A percentile compares a stretch with the other conserved stretches of the same genome.
Evolutionary conservation across 1,139 yeast genomes (phyloP).

Genomic region (Starmera stellimalicola): DNA sequence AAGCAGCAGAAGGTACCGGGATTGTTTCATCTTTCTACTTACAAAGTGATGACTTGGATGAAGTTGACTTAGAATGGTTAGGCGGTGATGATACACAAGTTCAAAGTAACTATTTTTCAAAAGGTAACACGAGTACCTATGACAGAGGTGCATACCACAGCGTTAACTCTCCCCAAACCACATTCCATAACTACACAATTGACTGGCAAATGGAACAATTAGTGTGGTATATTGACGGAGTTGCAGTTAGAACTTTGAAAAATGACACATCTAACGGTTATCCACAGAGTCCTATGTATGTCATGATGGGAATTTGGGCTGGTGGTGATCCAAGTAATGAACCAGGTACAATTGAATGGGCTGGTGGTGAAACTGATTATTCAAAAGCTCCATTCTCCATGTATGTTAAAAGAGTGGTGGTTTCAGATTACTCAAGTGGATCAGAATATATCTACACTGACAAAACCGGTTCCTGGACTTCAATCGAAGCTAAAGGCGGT

Average conservation of each 20-base stretch:
- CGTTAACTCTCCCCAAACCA: slow-evolving; percentile 44
- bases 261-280: slow-evolving; percentile 49
- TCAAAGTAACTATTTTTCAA: slow-evolving; percentile 75
- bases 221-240: slow-evolving; percentile 57
- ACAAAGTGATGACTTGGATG: slow-evolving; percentile 82
- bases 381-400: slow-evolving; percentile 58
- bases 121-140: slow-evolving; percentile 69
- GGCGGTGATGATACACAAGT: slow-evolving; percentile 68
- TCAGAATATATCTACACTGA: slow-evolving; percentile 55
- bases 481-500: slow-evolving; percentile 60
- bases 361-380: slow-evolving; percentile 71
- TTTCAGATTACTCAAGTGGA: slow-evolving; percentile 79
- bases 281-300: slow-evolving; percentile 73
- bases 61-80: slow-evolving; percentile 77
- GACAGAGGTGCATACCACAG: slow-evolving; percentile 69
- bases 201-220: slow-evolving; percentile 67
- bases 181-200: slow-evolving; percentile 66
- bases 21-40: slow-evolving; percentile 71
- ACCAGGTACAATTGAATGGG: slow-evolving; percentile 75
- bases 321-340: slow-evolving; percentile 66
- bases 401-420: slow-evolving; percentile 50
- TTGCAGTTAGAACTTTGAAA: slow-evolving; percentile 45
- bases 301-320: slow-evolving; percentile 69
- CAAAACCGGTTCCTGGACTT: slow-evolving; percentile 55
- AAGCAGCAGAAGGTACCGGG: slow-evolving; percentile 71